Evolutionary conservation across 768 basidiomycete genomes (phyloP), one percentile per base, ranked within the genome.

Genomic region (Rhodocollybia butyracea): DNA sequence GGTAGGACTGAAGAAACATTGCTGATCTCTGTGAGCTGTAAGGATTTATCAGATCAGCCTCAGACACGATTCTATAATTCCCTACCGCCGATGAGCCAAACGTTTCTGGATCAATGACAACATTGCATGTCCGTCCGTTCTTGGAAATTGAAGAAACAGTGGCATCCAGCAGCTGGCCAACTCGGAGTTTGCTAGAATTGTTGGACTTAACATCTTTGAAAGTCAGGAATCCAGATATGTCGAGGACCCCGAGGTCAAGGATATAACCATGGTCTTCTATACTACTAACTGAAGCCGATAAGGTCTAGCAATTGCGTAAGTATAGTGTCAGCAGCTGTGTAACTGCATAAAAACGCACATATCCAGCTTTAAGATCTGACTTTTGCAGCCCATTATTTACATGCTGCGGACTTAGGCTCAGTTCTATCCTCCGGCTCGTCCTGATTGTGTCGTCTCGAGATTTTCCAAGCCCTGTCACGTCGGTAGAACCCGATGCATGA

Each of bases 241-340:
- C 85, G 10, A 83, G 68, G 17, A 97, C 64, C 2, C 94, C 96
- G 36, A 97, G 73, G 60, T 94, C 91, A 7, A 99, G 76, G 54
- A 88, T 82, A 72, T 96, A 98, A 1, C 97, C 95, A 67, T 97
- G 92, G 64, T 98, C 97, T 72, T 99, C 97, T 17, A 90, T 74
- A 63, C 88, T 91, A 70, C 85, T 86, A 47, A 96, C 78, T 31
- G 86, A 82, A 12, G 84, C 90, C 0, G 86, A 81, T 42, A 97
- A 64, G 21, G 84, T 85, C 93, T 95, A 64, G 13, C n/a, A n/a
- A 55, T 11, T 15, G 22, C 34, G 34, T 50, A 12, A 39, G 15
- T 13, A 36, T 26, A 24, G 2, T 38, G 26, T 17, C 11, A 27
- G 57, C 3, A 42, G 39, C 31, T 26, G 10, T 43, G 46, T 47